Conservation (phyloP, 2,329 filamentous ascomycete species). For the Davidsoniella australis region DNA sequence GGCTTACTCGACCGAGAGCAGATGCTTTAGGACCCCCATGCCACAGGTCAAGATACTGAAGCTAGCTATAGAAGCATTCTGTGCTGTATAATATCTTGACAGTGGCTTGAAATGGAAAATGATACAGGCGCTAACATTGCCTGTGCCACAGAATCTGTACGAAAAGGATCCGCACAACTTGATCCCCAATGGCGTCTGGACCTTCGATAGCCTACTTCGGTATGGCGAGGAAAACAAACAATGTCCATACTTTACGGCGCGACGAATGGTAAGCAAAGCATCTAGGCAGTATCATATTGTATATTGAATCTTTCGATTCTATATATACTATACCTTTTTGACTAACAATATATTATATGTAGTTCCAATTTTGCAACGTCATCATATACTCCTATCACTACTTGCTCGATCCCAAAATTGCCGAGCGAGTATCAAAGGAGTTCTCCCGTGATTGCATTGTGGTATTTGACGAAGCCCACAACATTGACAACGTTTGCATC, state of each 20-base stretch:
- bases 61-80: no score
- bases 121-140: no score
- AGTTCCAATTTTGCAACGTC: conserved; percentile 98
- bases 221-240: conserved; percentile 95
- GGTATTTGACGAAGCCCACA: conserved; percentile 96
- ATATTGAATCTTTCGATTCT: neutral
- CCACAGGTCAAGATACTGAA: neutral
- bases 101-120: neutral
- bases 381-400: conserved; percentile 99
- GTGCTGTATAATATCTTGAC: neutral
- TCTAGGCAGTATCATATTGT: neutral
- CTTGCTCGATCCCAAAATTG: conserved; percentile 92
- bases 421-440: conserved; percentile 84
- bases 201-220: conserved; percentile 68
- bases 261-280: conserved; percentile 59
- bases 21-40: no score
- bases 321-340: neutral
- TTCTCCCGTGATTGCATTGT: conserved; percentile 97
- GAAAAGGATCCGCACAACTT: conserved; percentile 88
- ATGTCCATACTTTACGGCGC: conserved; percentile 90
- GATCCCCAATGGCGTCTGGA: conserved; percentile 89
- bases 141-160: conserved; percentile 58
- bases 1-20: neutral
- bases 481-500: conserved; percentile 99
- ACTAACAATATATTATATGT: neutral